Base-by-base conservation (phyloP, 1,284 basidiomycete species). In the Salmacisia buchloeana region DNA sequence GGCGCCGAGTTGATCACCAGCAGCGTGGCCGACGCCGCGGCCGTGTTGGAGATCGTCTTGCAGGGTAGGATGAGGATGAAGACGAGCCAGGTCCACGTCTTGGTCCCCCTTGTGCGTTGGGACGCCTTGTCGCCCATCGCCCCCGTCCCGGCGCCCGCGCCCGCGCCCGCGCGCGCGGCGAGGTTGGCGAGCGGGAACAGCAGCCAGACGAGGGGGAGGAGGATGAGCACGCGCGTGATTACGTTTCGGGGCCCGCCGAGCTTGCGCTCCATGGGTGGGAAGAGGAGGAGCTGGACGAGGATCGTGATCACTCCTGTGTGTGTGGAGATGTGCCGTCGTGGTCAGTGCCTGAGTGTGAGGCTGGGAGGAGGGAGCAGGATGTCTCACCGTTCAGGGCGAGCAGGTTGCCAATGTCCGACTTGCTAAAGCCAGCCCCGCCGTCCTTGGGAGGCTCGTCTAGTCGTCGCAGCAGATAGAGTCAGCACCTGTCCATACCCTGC, bases 201-300 rank as follows among this genome's bases (percentile, higher is more conserved):
- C 2, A 71, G 27, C 21, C 78, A 74, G 7, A 78, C 72, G 12
- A 80, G 9, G 1, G 80, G 75, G 49, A 80, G 79, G 10, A 79
- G 59, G 13, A 61, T 34, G 73, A 82, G 78, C 4, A 71, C 63
- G 1, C 70, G 31, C 13, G 72, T 65, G 57, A 81, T 82, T 0
- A 81, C 58, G 7, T 60, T 63, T 25, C 79, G 69, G 4, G 71
- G 56, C 1, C 79, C 81, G 0, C 81, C 81, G 0, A 76, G 59
- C 2, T 68, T 62, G 5, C 63, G 61, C 52, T 82, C 80, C 0
- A 81, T 63, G 0, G 77, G 72, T 3, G 81, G 78, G 70, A 82
- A 82, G 18, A 81, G 61, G 58, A 79, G 56, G 15, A 81, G 61
- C 58, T 81, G 79, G 29, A 73, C 68, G 0, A 70, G 34, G 59